Conservation (phyloP, 345 rosid genomes). For the Murraya paniculata region DNA sequence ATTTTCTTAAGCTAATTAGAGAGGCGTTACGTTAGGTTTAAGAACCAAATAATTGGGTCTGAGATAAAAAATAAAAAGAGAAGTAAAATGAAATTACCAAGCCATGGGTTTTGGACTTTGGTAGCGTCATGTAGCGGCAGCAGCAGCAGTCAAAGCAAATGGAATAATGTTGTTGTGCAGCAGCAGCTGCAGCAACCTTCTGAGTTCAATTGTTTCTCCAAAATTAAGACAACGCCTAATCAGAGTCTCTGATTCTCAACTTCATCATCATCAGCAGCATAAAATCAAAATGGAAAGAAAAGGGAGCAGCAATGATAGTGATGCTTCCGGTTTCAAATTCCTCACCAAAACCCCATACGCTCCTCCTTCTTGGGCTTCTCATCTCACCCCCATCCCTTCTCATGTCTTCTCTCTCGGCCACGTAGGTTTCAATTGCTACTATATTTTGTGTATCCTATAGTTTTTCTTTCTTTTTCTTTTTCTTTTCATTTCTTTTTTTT, state of each 20-base stretch:
- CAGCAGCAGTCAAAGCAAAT: neutral
- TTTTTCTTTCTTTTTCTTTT: neutral
- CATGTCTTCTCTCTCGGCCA: conserved; percentile 67
- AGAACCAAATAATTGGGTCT: no score
- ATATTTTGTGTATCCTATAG: neutral
- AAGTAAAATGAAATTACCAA: no score
- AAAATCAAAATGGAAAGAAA: neutral
- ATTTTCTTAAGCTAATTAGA: no score
- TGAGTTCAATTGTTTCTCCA: neutral
- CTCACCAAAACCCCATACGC: conserved; percentile 50
- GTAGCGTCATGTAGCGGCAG: neutral
- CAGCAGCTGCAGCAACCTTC: neutral
- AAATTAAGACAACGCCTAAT: neutral
- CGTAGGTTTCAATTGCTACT: conserved; percentile 23
- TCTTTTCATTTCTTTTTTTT: neutral
- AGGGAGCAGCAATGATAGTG: neutral
- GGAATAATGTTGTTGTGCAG: neutral
- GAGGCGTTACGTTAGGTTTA: no score
- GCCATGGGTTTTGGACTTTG: no score
- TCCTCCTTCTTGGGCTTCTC: conserved; percentile 77
- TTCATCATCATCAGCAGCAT: neutral
- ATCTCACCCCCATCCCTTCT: conserved; percentile 57
- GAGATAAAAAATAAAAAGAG: no score
- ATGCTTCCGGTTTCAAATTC: conserved; percentile 41
- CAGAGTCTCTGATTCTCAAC: neutral